Conservation (phyloP, 2,329 filamentous ascomycete species). For the Colletotrichum brevisporum region DNA sequence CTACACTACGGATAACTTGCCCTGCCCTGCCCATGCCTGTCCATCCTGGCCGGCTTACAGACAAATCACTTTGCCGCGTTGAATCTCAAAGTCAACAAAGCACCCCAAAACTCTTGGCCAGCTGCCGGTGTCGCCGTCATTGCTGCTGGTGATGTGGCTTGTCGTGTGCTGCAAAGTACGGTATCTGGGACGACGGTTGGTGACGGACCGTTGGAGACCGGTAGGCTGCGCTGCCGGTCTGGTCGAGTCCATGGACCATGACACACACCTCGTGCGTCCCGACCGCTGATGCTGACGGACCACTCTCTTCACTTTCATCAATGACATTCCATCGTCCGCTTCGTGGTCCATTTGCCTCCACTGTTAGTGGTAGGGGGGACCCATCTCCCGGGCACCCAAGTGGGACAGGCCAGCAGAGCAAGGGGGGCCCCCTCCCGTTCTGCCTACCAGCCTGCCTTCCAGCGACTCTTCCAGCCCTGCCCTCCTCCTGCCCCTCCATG, state of each 20-base stretch:
- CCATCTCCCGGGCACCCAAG: conserved; percentile 30
- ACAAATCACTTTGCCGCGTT: background rate
- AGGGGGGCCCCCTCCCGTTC: conserved; percentile 27
- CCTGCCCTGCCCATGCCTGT: conserved; percentile 3
- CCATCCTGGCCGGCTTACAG: background rate
- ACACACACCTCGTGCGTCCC: background rate
- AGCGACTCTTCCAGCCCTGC: conserved; percentile 1
- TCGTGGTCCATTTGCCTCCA: conserved; percentile 16
- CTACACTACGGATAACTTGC: conserved; percentile 1
- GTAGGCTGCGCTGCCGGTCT: background rate
- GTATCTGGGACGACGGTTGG: background rate
- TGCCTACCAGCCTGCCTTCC: conserved; percentile 8
- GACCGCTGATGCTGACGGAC: background rate
- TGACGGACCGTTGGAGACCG: background rate
- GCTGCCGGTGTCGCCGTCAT: conserved; percentile 1
- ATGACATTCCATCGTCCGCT: conserved; percentile 31
- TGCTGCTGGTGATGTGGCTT: background rate
- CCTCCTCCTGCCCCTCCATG: conserved; percentile 4
- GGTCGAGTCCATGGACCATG: background rate
- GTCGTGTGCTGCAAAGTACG: background rate
- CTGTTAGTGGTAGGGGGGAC: background rate
- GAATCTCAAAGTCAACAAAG: background rate
- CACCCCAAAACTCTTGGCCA: conserved; percentile 1
- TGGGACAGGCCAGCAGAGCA: conserved; percentile 28
- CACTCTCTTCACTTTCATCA: conserved; percentile 4